phyloP scores from a whole-genome alignment of 192 early-diverging fungal species.

The Backusella tarrabulga region DNA sequence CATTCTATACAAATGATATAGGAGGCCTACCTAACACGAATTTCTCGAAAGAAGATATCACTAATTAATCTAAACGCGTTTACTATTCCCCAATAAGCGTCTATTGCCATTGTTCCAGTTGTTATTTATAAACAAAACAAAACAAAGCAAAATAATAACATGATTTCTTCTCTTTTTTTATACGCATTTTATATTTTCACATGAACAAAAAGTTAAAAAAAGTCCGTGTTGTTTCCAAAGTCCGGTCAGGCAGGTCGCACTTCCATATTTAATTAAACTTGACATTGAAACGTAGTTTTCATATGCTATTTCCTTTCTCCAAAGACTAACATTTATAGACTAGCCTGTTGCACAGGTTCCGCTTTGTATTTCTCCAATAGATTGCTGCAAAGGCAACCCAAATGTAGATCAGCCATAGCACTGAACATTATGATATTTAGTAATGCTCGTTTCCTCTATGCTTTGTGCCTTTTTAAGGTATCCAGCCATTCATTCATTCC shows the following conservation, averaged over 20 bases:
- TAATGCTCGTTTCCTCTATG: too few relatives aligned
- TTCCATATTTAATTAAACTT: too few relatives aligned
- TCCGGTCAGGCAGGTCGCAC: too few relatives aligned
- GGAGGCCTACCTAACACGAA: slow-evolving; percentile 46
- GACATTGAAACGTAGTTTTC: neutral
- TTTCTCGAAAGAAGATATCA: slow-evolving; percentile 85
- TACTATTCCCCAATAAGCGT: slow-evolving; percentile 63
- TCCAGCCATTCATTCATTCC: too few relatives aligned
- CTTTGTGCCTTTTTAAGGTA: too few relatives aligned
- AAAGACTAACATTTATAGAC: neutral
- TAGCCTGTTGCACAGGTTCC: too few relatives aligned
- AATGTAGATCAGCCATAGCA: too few relatives aligned
- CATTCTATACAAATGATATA: too few relatives aligned
- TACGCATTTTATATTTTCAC: neutral
- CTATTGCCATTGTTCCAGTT: slow-evolving; percentile 9
- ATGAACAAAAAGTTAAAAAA: neutral
- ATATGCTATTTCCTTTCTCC: neutral
- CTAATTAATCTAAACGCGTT: slow-evolving; percentile 60
- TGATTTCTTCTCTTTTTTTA: too few relatives aligned
- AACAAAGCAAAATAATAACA: neutral
- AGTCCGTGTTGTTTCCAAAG: neutral
- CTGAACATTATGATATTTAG: too few relatives aligned
- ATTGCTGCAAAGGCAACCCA: too few relatives aligned
- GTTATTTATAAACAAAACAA: neutral
- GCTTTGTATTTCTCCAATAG: too few relatives aligned